phyloP scores from a whole-genome alignment of 2,329 filamentous ascomycete genomes.

The Trichocomaceae sp. region DNA sequence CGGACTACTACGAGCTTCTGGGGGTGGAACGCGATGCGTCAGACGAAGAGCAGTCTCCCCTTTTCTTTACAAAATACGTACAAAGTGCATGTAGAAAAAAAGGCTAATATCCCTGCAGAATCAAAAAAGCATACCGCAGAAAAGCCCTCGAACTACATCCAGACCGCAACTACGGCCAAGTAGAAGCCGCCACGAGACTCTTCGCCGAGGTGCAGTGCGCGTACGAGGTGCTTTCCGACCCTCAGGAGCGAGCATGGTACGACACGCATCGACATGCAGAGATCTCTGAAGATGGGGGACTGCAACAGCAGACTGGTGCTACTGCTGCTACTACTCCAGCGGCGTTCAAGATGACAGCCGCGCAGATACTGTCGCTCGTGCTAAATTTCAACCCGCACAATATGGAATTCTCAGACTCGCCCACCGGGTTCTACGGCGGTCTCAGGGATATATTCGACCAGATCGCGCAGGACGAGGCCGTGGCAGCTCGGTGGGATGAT shows the following conservation, averaged over 20 bases:
- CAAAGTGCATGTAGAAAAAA: too few relatives aligned
- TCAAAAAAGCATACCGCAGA: slow-evolving; percentile 85
- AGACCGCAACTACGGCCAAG: slow-evolving; percentile 83
- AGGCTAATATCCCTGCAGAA: slow-evolving; percentile 43
- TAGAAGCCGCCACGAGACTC: slow-evolving; percentile 70
- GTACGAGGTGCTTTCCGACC: slow-evolving; percentile 92
- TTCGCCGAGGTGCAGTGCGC: slow-evolving; percentile 92
- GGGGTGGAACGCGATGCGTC: slow-evolving; percentile 64
- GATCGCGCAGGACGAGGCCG: slow-evolving; percentile 71
- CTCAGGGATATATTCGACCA: slow-evolving; percentile 70
- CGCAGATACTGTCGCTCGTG: slow-evolving; percentile 72
- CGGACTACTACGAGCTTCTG: slow-evolving; percentile 67
- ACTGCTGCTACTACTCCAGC: slow-evolving; percentile 60
- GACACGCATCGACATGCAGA: slow-evolving; percentile 88
- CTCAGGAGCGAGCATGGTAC: slow-evolving; percentile 95
- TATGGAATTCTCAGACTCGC: slow-evolving; percentile 72
- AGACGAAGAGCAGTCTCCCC: slow-evolving; percentile 62
- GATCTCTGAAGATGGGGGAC: slow-evolving; percentile 54
- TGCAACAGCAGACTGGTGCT: slow-evolving; percentile 32
- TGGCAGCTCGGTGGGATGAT: slow-evolving; percentile 62
- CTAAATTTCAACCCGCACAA: slow-evolving; percentile 65
- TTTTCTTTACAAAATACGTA: too few relatives aligned
- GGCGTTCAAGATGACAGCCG: slow-evolving; percentile 67
- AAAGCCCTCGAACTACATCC: slow-evolving; percentile 93
- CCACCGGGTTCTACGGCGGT: slow-evolving; percentile 77